phyloP scores from a whole-genome alignment of 2,329 filamentous ascomycete genomes.

The Xylariaceae sp. region DNA sequence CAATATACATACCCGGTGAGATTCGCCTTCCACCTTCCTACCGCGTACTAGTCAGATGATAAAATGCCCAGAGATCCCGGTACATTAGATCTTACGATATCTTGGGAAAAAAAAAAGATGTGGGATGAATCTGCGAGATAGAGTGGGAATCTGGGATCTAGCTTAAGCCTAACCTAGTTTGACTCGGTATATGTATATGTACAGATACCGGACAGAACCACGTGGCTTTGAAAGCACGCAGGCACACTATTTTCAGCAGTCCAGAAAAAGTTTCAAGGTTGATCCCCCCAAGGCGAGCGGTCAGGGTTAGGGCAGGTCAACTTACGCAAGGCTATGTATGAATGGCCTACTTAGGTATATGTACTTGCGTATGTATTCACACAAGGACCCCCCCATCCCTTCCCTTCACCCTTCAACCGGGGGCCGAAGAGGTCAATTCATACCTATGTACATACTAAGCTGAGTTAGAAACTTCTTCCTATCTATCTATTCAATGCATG shows the following conservation, averaged over 20 bases:
- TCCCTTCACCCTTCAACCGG: too few relatives aligned
- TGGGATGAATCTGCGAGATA: background rate
- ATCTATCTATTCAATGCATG: background rate
- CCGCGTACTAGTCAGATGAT: background rate
- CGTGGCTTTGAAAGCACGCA: background rate
- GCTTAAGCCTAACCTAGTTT: background rate
- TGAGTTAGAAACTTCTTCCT: background rate
- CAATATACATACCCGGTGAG: background rate
- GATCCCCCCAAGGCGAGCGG: background rate
- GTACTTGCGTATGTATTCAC: background rate
- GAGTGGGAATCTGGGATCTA: background rate
- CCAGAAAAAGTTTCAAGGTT: background rate
- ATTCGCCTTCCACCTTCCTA: background rate
- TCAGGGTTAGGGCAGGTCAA: background rate
- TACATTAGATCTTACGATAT: background rate
- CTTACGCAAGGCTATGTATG: background rate
- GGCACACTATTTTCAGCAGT: background rate
- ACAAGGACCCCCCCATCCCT: too few relatives aligned
- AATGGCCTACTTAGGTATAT: background rate
- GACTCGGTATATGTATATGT: background rate
- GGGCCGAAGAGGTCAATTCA: background rate
- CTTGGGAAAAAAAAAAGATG: background rate
- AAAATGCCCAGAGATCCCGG: too few relatives aligned
- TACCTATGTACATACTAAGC: background rate
- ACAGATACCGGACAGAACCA: background rate